phyloP scores from a whole-genome alignment of 208 protist species.

The Endotrypanum monterogeii region DNA sequence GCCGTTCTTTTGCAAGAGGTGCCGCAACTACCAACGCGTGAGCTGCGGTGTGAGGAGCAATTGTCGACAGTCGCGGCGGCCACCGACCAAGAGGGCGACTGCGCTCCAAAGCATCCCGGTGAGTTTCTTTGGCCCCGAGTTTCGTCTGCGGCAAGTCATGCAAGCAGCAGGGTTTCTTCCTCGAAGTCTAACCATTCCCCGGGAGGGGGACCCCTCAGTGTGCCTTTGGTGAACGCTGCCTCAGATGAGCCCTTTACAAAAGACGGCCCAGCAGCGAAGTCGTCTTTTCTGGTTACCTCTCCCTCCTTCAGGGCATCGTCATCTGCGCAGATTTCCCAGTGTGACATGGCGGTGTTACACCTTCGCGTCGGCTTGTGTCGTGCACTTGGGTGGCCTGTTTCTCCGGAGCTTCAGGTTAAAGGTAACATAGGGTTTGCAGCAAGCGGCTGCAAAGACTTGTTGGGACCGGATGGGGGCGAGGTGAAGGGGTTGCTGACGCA shows the following conservation, averaged over 20 bases:
- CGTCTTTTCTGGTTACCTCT: neutral
- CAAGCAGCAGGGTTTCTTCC: conserved; percentile 3
- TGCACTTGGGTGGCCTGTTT: conserved; percentile 37
- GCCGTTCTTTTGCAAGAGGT: conserved; percentile 11
- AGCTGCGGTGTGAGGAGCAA: neutral
- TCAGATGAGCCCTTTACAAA: neutral
- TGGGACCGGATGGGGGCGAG: neutral
- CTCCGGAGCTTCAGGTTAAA: conserved; percentile 8
- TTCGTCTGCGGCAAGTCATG: neutral
- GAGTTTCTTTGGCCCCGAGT: neutral
- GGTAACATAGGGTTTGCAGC: neutral
- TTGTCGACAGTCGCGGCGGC: neutral
- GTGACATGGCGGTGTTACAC: conserved; percentile 12
- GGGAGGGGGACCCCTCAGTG: neutral
- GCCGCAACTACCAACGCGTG: conserved; percentile 4
- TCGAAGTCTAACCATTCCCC: neutral
- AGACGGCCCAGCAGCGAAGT: neutral
- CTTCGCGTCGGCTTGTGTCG: conserved; percentile 31
- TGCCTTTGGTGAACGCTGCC: neutral
- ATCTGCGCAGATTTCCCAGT: neutral
- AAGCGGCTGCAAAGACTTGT: neutral
- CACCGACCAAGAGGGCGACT: neutral
- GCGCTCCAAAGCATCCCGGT: neutral
- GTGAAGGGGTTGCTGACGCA: neutral
- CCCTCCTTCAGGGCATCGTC: neutral